A percentile compares a stretch with the other conserved stretches of the same genome.
These are phyloP conservation scores for Lepidium didymum DNA, from an alignment of 345 rosid genomes.

Conservation along the genomic window DNA sequence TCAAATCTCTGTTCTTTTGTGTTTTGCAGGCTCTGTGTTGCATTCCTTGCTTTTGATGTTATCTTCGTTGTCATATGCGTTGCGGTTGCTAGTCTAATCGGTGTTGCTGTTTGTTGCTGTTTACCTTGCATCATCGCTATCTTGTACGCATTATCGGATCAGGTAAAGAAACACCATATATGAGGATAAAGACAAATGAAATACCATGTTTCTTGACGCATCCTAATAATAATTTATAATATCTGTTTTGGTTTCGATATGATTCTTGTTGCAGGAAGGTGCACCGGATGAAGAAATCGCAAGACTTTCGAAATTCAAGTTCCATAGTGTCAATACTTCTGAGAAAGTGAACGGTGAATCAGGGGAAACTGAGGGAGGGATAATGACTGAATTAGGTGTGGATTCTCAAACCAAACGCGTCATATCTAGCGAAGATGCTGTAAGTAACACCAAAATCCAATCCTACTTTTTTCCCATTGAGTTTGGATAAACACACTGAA, in stretches of 20 bases:
- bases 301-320: constrained; percentile 25
- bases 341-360: constrained; percentile 39
- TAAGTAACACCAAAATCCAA: constrained; percentile 42
- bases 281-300: constrained; percentile 30
- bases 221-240: not conserved
- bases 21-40: constrained; percentile 70
- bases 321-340: not conserved
- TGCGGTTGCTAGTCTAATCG: constrained; percentile 64
- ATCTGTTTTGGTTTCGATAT: constrained; percentile 1
- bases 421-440: constrained; percentile 67
- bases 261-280: constrained; percentile 25
- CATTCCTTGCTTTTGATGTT: constrained; percentile 83
- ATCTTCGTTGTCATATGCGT: constrained; percentile 70
- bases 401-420: constrained; percentile 40
- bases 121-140: constrained; percentile 92
- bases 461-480: not conserved
- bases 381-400: constrained; percentile 55
- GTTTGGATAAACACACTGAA: constrained; percentile 2
- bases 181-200: not conserved
- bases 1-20: not conserved
- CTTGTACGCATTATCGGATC: constrained; percentile 68
- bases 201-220: not conserved
- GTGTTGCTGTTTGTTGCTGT: constrained; percentile 87
- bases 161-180: constrained; percentile 43
- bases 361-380: constrained; percentile 48